Conservation (phyloP, 2,329 filamentous ascomycete genomes). For the Trichoderma gracile region DNA sequence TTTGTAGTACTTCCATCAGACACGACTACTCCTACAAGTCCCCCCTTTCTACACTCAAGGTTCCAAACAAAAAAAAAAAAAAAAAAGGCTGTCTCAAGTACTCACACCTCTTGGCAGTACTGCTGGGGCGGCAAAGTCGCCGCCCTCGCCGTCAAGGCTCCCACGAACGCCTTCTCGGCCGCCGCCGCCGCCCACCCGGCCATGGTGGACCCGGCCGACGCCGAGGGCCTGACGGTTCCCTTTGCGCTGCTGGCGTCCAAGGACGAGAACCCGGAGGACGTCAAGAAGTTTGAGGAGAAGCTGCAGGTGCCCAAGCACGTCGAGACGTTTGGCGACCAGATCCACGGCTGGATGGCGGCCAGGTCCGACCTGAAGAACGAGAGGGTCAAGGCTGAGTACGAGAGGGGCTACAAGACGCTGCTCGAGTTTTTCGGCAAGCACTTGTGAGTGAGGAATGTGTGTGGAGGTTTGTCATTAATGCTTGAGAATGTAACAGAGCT, state of each 20-base stretch:
- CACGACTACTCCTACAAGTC: too few relatives aligned
- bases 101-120: slow-evolving; percentile 40
- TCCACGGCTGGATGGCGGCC: slow-evolving; percentile 75
- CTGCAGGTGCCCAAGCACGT: slow-evolving; percentile 59
- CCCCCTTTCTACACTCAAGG: too few relatives aligned
- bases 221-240: slow-evolving; percentile 60
- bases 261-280: slow-evolving; percentile 59
- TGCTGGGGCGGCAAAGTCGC: slow-evolving; percentile 74
- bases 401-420: slow-evolving; percentile 61
- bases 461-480: background rate
- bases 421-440: slow-evolving; percentile 60
- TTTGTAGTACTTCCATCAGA: background rate
- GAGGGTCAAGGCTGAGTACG: slow-evolving; percentile 61
- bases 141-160: slow-evolving; percentile 51
- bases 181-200: slow-evolving; percentile 59
- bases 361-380: slow-evolving; percentile 59
- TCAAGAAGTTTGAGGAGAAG: slow-evolving; percentile 57
- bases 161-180: slow-evolving; percentile 57
- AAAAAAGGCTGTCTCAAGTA: too few relatives aligned
- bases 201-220: slow-evolving; percentile 65
- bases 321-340: slow-evolving; percentile 66
- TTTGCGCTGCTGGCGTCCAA: slow-evolving; percentile 64
- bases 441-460: slow-evolving; percentile 37
- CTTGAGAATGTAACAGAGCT: too few relatives aligned
- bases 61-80: too few relatives aligned